Conservation (phyloP, 345 rosid genomes). For the Pugionium dolabratum region DNA sequence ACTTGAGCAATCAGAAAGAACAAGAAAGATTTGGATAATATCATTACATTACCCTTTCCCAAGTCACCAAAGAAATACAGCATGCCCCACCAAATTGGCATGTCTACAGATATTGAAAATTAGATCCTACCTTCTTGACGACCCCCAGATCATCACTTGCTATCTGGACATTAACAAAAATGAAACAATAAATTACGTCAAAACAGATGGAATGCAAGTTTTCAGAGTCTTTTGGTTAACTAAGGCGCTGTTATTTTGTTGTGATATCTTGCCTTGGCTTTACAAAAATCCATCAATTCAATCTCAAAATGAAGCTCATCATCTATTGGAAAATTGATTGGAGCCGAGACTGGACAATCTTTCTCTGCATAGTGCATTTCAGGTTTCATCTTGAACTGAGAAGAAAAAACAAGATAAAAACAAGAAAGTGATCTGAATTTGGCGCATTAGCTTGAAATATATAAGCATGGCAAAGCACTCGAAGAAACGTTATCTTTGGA, state of each 20-base stretch:
- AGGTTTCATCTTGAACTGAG: constrained; percentile 96
- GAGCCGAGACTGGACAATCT: constrained; percentile 75
- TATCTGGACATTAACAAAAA: constrained; percentile 58
- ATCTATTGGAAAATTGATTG: constrained; percentile 73
- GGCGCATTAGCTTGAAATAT: background rate
- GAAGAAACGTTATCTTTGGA: background rate
- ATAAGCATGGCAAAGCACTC: constrained; percentile 2
- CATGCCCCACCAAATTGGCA: background rate
- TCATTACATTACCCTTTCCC: constrained; percentile 23
- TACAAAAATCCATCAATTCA: constrained; percentile 77
- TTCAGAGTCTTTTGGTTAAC: constrained; percentile 15
- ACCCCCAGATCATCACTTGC: constrained; percentile 85
- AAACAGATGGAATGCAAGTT: background rate
- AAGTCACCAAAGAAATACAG: constrained; percentile 8
- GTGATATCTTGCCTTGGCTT: constrained; percentile 69
- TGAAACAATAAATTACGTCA: constrained; percentile 6
- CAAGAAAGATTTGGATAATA: background rate
- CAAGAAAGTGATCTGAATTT: constrained; percentile 7
- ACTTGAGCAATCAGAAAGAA: constrained; percentile 26
- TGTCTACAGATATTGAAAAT: constrained; percentile 4
- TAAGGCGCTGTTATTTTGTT: constrained; percentile 1
- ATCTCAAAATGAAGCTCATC: constrained; percentile 97
- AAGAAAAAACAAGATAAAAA: constrained; percentile 9
- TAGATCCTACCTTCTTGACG: constrained; percentile 70
- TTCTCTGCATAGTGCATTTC: constrained; percentile 90